phyloP scores from a whole-genome alignment of 306 rosid genomes.

The Castanea sativa region DNA sequence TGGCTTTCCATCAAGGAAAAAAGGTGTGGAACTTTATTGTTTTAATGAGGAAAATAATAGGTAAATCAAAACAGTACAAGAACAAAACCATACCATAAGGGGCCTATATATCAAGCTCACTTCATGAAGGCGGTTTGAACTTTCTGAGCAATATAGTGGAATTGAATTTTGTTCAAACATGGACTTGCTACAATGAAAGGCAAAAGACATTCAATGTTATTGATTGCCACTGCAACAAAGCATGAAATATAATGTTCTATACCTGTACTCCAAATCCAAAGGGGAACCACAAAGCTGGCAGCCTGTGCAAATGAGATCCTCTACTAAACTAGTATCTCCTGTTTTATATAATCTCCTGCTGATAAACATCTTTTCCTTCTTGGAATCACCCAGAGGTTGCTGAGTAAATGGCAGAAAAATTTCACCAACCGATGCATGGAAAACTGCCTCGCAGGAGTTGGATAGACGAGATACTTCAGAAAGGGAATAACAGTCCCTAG shows the following conservation, averaged over 20 bases:
- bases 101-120: constrained; percentile 70
- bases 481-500: constrained; percentile 46
- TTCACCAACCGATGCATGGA: constrained; percentile 68
- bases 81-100: constrained; percentile 56
- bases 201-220: constrained; percentile 16
- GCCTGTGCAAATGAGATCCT: constrained; percentile 73
- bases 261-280: constrained; percentile 46
- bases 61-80: constrained; percentile 9
- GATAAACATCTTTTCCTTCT: constrained; percentile 56
- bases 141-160: constrained; percentile 59
- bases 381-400: constrained; percentile 25
- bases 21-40: not conserved
- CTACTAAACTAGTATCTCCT: constrained; percentile 43
- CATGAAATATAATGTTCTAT: not conserved
- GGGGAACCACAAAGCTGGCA: constrained; percentile 80
- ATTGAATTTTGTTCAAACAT: constrained; percentile 30
- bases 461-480: constrained; percentile 44
- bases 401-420: constrained; percentile 33
- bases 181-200: constrained; percentile 27
- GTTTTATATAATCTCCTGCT: constrained; percentile 48
- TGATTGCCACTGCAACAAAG: constrained; percentile 8
- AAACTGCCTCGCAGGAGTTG: constrained; percentile 46
- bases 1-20: not conserved
- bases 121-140: constrained; percentile 56
- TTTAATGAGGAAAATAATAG: constrained; percentile 9